Evolutionary conservation across 495 filamentous ascomycete genomes (phyloP).

Genomic region (Penicillium silybi): DNA sequence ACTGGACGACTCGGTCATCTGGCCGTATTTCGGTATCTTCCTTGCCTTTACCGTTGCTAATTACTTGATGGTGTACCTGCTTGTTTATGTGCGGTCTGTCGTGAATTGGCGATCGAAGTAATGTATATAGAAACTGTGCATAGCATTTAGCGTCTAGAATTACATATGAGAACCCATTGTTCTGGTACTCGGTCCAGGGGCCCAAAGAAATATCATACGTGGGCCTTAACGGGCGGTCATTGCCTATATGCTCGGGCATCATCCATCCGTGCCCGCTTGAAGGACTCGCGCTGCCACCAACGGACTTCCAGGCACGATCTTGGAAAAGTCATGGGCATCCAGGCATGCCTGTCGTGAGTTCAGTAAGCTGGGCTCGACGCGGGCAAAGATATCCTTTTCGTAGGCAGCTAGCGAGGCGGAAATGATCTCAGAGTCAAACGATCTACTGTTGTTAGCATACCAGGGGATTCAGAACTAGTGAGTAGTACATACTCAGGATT

Average conservation of each 20-base stretch:
- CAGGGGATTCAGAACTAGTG: neutral
- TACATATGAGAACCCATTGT: neutral
- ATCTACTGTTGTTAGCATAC: constrained; percentile 6
- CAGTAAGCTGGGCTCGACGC: constrained; percentile 49
- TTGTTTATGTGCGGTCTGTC: constrained; percentile 38
- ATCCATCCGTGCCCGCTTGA: no score
- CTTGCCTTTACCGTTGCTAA: constrained; percentile 65
- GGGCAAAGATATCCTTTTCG: constrained; percentile 47
- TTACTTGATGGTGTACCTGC: constrained; percentile 62
- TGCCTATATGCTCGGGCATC: no score
- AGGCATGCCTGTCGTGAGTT: constrained; percentile 57
- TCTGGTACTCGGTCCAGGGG: neutral
- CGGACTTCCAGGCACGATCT: constrained; percentile 33
- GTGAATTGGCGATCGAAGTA: constrained; percentile 39
- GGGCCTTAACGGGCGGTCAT: no score
- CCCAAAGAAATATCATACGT: no score
- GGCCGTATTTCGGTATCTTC: constrained; percentile 73
- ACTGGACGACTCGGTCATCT: constrained; percentile 55
- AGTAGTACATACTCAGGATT: constrained; percentile 2
- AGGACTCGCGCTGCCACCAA: constrained; percentile 19
- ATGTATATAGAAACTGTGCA: neutral
- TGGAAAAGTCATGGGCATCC: constrained; percentile 57
- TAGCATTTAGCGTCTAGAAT: neutral
- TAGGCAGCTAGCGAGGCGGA: constrained; percentile 39
- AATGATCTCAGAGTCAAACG: constrained; percentile 11